phyloP scores from a whole-genome alignment of 2,329 filamentous ascomycete species.

The Iodosphaeria phyllophila region DNA sequence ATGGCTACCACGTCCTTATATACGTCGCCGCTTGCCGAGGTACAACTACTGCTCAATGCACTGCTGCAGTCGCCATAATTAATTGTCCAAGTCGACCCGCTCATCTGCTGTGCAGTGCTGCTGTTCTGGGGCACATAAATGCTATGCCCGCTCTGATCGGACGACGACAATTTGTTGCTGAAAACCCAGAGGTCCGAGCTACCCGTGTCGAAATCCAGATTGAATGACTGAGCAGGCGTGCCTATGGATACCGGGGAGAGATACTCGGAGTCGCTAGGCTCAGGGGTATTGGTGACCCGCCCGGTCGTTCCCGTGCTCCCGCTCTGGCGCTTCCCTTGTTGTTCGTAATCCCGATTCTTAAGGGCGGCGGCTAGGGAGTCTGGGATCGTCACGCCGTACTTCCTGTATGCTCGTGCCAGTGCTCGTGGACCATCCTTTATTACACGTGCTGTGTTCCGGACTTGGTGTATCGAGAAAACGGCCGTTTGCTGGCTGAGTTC shows the following conservation, averaged over 20 bases:
- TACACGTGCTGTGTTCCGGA: too few species aligned
- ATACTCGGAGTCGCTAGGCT: conserved; percentile 14
- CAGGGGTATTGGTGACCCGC: conserved; percentile 10
- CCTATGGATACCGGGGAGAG: conserved; percentile 14
- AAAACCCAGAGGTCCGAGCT: conserved; percentile 18
- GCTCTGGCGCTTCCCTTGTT: conserved; percentile 1
- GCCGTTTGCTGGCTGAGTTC: too few species aligned
- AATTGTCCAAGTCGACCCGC: conserved; percentile 12
- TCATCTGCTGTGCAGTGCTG: conserved; percentile 10
- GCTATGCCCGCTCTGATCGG: conserved; percentile 10
- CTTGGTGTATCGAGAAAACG: too few species aligned
- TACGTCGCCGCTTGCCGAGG: conserved; percentile 15
- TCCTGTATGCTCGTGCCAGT: too few species aligned
- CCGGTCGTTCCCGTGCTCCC: conserved; percentile 10
- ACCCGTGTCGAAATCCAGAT: conserved; percentile 16
- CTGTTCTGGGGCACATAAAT: conserved; percentile 11
- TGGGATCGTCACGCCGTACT: conserved; percentile 5
- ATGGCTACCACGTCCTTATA: conserved; percentile 14
- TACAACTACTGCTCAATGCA: too few species aligned
- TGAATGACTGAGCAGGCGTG: conserved; percentile 14
- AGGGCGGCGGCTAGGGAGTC: conserved; percentile 4
- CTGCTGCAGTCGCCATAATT: conserved; percentile 14
- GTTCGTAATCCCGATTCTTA: conserved; percentile 4
- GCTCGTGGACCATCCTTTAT: too few species aligned
- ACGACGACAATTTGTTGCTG: conserved; percentile 9